Percentiles rank a stretch among this genome's conserved stretches.
Conservation (phyloP, 2,329 filamentous ascomycete genomes). For the Epichloe festucae region DNA sequence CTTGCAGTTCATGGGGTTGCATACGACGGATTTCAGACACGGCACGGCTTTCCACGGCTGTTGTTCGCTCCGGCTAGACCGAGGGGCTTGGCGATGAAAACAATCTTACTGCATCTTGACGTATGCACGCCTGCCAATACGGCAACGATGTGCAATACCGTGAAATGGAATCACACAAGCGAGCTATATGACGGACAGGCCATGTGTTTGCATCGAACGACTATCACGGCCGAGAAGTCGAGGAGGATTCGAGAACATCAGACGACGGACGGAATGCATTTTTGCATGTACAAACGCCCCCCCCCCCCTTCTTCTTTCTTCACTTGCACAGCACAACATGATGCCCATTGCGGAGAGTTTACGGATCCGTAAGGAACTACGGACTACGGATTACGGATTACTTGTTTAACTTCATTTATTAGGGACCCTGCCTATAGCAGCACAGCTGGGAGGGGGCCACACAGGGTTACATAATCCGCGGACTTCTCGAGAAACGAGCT, state of each 20-base stretch:
- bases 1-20: neutral
- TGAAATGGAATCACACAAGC: too few relatives aligned
- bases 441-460: neutral
- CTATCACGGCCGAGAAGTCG: neutral
- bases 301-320: too few relatives aligned
- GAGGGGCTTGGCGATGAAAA: neutral
- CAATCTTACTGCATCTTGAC: neutral
- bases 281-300: too few relatives aligned
- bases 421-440: too few relatives aligned
- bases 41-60: conserved; percentile 4
- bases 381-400: too few relatives aligned
- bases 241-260: neutral
- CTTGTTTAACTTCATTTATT: too few relatives aligned
- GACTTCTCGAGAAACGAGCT: too few relatives aligned
- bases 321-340: too few relatives aligned
- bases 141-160: neutral
- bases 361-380: too few relatives aligned
- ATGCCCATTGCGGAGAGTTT: too few relatives aligned
- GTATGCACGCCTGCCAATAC: neutral
- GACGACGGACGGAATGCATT: neutral
- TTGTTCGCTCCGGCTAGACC: neutral
- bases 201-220: neutral
- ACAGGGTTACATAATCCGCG: too few relatives aligned
- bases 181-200: neutral
- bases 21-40: neutral